phyloP scores from a whole-genome alignment of 2,329 filamentous ascomycete genomes.

The Diaporthe vaccinii region DNA sequence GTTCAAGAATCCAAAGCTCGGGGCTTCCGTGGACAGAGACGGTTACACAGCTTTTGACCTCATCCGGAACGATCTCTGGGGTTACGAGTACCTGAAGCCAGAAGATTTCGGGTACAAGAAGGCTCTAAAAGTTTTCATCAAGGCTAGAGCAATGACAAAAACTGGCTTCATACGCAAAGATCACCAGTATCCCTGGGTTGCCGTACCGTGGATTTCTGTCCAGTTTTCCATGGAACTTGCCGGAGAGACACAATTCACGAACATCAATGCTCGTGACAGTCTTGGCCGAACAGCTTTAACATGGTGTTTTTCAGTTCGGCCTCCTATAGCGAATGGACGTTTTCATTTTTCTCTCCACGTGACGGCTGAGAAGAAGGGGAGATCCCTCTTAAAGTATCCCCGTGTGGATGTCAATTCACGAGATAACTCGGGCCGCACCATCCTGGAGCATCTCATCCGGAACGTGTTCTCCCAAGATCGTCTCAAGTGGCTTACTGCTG shows the following conservation, averaged over 20 bases:
- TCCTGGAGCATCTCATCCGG: background rate
- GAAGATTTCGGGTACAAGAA: background rate
- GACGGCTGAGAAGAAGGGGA: background rate
- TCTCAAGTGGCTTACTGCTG: background rate
- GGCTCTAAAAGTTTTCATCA: background rate
- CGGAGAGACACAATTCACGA: background rate
- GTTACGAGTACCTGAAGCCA: too few species aligned
- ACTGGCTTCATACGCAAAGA: background rate
- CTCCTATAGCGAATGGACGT: too few species aligned
- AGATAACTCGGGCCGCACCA: background rate
- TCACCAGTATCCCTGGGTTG: background rate
- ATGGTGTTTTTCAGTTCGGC: background rate
- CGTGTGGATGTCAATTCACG: background rate
- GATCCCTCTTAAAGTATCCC: background rate
- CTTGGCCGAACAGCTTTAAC: background rate
- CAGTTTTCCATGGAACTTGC: background rate
- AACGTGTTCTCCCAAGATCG: rapidly evolving
- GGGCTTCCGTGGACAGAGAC: background rate
- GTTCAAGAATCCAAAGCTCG: background rate
- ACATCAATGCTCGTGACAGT: background rate
- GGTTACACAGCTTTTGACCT: background rate
- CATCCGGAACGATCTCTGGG: background rate
- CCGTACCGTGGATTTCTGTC: background rate
- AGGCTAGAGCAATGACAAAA: background rate
- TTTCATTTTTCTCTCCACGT: background rate